A percentile compares a stretch with the other conserved stretches of the same genome.
phyloP scores from a whole-genome alignment of 1,284 basidiomycete species.

The Trichosporon asahii region DNA sequence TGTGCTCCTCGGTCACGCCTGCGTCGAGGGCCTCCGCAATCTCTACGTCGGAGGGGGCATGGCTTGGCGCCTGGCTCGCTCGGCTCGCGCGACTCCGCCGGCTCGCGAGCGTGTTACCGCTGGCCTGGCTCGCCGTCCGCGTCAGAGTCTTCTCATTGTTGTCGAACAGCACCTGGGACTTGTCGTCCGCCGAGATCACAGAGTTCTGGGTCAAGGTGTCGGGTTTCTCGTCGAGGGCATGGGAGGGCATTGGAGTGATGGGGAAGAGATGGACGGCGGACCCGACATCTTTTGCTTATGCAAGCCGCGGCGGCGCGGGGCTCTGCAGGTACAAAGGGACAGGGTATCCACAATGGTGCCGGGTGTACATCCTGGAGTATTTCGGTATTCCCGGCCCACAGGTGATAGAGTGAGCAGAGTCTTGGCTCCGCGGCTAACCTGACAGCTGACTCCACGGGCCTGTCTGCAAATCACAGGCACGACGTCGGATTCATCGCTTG shows the following conservation, averaged over 20 bases:
- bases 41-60: background rate
- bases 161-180: background rate
- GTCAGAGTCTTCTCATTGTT: background rate
- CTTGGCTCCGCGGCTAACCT: background rate
- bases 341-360: background rate
- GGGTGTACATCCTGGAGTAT: background rate
- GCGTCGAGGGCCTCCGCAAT: conserved; percentile 3
- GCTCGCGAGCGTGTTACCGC: background rate
- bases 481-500: background rate
- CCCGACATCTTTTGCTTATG: background rate
- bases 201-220: background rate
- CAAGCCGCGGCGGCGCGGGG: too few species aligned
- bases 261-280: background rate
- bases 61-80: background rate
- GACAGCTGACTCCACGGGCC: too few species aligned
- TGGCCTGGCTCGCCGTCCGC: background rate
- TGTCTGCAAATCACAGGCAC: background rate
- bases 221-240: background rate
- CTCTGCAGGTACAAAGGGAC: too few species aligned
- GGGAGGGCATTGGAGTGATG: background rate
- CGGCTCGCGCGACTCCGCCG: background rate
- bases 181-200: background rate
- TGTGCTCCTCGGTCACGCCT: conserved; percentile 7
- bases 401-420: background rate
- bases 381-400: background rate